A percentile compares a stretch with the other conserved stretches of the same genome.
Evolutionary conservation across 768 basidiomycete genomes (phyloP).

Genomic region (Boletus pseudo-olivaceus): DNA sequence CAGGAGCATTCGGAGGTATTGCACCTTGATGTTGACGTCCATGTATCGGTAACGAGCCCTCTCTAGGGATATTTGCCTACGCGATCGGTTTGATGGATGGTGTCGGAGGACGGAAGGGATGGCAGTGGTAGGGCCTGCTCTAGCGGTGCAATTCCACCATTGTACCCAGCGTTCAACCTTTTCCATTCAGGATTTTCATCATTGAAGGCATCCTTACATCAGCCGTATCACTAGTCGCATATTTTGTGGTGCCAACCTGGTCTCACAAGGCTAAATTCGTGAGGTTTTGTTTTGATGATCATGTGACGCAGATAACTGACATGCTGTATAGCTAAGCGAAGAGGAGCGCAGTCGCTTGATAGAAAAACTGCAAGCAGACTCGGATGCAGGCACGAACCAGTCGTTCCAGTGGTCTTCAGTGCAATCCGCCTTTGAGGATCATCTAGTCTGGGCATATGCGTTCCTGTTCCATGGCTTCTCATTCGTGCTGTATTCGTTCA

Average conservation of each 20-base stretch:
- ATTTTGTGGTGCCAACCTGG: too few relatives aligned
- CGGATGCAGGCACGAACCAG: slow-evolving; percentile 52
- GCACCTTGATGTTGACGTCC: too few relatives aligned
- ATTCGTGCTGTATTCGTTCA: slow-evolving; percentile 55
- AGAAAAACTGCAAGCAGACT: slow-evolving; percentile 46
- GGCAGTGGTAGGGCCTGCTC: slow-evolving; percentile 43
- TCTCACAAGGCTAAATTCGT: slow-evolving; percentile 55
- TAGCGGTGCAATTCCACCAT: not conserved
- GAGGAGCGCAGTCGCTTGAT: slow-evolving; percentile 48
- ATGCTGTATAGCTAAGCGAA: slow-evolving; percentile 45
- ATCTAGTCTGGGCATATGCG: slow-evolving; percentile 58
- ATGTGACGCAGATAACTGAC: not conserved
- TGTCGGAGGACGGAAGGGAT: slow-evolving; percentile 53
- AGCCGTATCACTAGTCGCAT: slow-evolving; percentile 43
- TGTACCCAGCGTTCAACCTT: not conserved
- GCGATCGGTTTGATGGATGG: too few relatives aligned
- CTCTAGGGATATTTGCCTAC: too few relatives aligned
- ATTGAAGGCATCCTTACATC: slow-evolving; percentile 53
- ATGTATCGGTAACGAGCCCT: too few relatives aligned
- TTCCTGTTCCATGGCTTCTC: slow-evolving; percentile 61
- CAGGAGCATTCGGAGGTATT: too few relatives aligned
- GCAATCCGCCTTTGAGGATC: slow-evolving; percentile 54
- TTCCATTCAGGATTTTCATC: slow-evolving; percentile 58
- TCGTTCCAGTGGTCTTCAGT: slow-evolving; percentile 59
- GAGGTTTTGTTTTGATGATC: not conserved